Conservation (phyloP, 768 basidiomycete genomes). For the Coprinellus micaceus region DNA sequence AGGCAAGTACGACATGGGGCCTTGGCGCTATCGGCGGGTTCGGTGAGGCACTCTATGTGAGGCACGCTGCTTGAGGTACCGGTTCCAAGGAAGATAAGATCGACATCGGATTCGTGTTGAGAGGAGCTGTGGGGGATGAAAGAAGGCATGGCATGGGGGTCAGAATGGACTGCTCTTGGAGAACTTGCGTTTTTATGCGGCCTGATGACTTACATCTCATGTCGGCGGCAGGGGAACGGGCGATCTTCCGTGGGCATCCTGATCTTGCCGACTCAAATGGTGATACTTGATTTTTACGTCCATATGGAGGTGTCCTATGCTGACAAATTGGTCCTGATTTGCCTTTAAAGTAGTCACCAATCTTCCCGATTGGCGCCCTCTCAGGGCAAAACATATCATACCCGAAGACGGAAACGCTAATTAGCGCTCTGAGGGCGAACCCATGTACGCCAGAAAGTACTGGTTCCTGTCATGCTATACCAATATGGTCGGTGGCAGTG, state of each 20-base stretch:
- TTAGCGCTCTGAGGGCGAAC: too few species aligned
- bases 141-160: constrained; percentile 1
- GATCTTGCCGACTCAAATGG: too few species aligned
- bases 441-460: too few species aligned
- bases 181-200: background rate
- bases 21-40: constrained; percentile 40
- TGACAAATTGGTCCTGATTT: too few species aligned
- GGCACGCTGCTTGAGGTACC: constrained; percentile 77
- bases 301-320: too few species aligned
- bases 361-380: too few species aligned
- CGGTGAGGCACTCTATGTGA: constrained; percentile 70
- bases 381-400: too few species aligned
- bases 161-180: background rate
- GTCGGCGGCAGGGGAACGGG: background rate
- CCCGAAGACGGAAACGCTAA: too few species aligned
- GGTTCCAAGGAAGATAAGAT: constrained; percentile 81
- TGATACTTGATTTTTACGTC: too few species aligned
- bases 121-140: background rate
- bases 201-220: background rate
- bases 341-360: too few species aligned
- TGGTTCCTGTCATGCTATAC: too few species aligned
- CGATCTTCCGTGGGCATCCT: too few species aligned
- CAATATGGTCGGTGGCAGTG: background rate
- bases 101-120: constrained; percentile 22
- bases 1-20: constrained; percentile 60